phyloP scores from a whole-genome alignment of 257 asterid species.

The Solanum ossicruentum region DNA sequence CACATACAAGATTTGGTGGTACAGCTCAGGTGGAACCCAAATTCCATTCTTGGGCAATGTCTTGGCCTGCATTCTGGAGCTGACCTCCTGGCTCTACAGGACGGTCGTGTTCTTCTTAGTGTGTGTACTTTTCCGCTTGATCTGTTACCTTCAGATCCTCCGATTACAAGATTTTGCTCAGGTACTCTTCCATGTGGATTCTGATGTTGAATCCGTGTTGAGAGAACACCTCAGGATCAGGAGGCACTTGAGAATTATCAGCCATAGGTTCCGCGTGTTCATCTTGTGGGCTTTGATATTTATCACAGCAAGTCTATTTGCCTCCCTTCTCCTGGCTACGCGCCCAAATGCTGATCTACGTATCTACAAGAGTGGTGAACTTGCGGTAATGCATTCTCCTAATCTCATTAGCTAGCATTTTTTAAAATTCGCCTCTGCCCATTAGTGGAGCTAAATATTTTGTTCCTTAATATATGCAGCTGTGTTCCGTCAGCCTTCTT shows the following conservation, averaged over 20 bases:
- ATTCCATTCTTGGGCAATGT: conserved; percentile 72
- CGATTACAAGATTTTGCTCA: conserved; percentile 75
- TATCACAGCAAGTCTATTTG: conserved; percentile 77
- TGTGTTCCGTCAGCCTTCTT: conserved; percentile 70
- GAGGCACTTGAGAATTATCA: conserved; percentile 65
- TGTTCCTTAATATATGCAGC: conserved; percentile 22
- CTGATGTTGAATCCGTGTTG: conserved; percentile 65
- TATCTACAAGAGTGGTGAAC: conserved; percentile 60
- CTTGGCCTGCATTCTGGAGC: conserved; percentile 70
- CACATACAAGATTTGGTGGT: conserved; percentile 93
- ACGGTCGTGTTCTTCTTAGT: conserved; percentile 75
- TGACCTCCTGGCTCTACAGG: conserved; percentile 88
- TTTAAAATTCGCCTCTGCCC: neutral
- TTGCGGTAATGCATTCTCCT: conserved; percentile 48
- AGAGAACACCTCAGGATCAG: conserved; percentile 77
- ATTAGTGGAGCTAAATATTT: neutral
- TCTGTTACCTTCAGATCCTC: conserved; percentile 87
- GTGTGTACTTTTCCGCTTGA: conserved; percentile 73
- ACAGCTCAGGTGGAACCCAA: conserved; percentile 55
- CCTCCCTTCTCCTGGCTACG: conserved; percentile 74
- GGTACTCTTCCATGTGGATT: conserved; percentile 47
- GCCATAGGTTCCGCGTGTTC: conserved; percentile 76
- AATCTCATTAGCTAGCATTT: neutral
- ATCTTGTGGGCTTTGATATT: conserved; percentile 55
- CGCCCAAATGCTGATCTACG: conserved; percentile 47